Conservation (phyloP, 2,329 filamentous ascomycete species). For the Colletotrichum filicis region DNA sequence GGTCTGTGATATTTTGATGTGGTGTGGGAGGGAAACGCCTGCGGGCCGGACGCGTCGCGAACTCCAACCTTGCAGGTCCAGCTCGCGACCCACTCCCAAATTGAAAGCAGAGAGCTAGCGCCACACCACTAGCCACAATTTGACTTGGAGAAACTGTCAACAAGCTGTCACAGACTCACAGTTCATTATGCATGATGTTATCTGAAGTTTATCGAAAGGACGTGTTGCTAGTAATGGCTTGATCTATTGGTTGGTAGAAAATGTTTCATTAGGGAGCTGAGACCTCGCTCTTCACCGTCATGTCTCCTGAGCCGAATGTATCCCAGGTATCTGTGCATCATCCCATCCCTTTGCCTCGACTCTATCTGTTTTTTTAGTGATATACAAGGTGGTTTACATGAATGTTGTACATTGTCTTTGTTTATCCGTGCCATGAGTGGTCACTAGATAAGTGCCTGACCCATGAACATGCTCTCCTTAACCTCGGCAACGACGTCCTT, state of each 20-base stretch:
- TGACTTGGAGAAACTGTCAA: neutral
- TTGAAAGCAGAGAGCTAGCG: slow-evolving; percentile 25
- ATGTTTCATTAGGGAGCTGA: neutral
- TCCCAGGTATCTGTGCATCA: slow-evolving; percentile 11
- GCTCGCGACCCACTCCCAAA: slow-evolving; percentile 7
- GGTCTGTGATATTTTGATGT: slow-evolving; percentile 32
- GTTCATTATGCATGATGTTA: neutral
- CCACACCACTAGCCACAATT: slow-evolving; percentile 29
- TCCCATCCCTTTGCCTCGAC: neutral
- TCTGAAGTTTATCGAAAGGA: neutral
- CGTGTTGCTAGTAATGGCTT: neutral
- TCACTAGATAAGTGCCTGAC: slow-evolving; percentile 77
- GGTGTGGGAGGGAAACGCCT: slow-evolving; percentile 27
- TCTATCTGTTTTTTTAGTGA: neutral
- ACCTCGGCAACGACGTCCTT: slow-evolving; percentile 93
- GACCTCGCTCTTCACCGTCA: neutral
- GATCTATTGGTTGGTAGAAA: neutral
- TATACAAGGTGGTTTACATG: slow-evolving; percentile 23
- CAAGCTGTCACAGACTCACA: neutral
- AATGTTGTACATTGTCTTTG: slow-evolving; percentile 10
- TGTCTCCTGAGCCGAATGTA: slow-evolving; percentile 3
- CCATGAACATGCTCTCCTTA: slow-evolving; percentile 87
- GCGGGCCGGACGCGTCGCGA: slow-evolving; percentile 31
- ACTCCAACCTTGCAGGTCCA: slow-evolving; percentile 17
- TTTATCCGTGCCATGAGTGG: neutral